Evolutionary conservation across 78 protist genomes (phyloP), one percentile per base, ranked within the genome.

Genomic region (Polysphondylium violaceum): DNA sequence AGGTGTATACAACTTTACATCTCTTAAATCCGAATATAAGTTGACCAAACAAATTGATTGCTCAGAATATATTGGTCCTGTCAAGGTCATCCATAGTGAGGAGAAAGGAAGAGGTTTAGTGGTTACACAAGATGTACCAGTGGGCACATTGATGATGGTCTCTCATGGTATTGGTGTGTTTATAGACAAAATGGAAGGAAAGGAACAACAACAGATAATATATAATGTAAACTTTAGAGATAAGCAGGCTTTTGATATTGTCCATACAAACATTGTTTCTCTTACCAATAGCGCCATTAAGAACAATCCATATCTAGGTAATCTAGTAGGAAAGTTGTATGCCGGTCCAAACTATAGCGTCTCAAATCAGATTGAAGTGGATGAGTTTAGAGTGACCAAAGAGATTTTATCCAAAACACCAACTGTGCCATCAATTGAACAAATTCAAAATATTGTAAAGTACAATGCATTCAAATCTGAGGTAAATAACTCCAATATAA

Each of bases 41-140:
- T n/a, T n/a, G n/a, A 51, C n/a, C 11, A 47, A 47, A 47, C n/a
- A 72, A 31, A 50, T 51, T 7, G 77, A 72, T 31, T 72, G 77
- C 61, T 31, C 50, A 14, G 77, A 72, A 50, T 72, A 72, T 51
- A 47, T 72, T 50, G 77, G 77, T 6, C 77, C 77, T 3, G 8
- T 72, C 3, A 72, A 43, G 27, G 50, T 72, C 40, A 72, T 50
- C 61, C 2, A 19, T 21, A 47, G 29, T 4, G 27, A 9, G 2
- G 40, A 16, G 8, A 68, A 29, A 36, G 77, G 77, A 11, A 56
- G 77, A 50, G 77, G 77, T n/a, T 6, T 72, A 2, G 77, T 21
- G 1, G 64, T 50, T 2, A 50, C 77, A 14, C 3, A 72, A 50
- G 77, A 72, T 29, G 17, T 50, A 2, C 41, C 8, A 25, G 60